Evolutionary conservation across 1,284 basidiomycete genomes (phyloP), one percentile per base, ranked within the genome.

Genomic region (Ustilago trichophora): DNA sequence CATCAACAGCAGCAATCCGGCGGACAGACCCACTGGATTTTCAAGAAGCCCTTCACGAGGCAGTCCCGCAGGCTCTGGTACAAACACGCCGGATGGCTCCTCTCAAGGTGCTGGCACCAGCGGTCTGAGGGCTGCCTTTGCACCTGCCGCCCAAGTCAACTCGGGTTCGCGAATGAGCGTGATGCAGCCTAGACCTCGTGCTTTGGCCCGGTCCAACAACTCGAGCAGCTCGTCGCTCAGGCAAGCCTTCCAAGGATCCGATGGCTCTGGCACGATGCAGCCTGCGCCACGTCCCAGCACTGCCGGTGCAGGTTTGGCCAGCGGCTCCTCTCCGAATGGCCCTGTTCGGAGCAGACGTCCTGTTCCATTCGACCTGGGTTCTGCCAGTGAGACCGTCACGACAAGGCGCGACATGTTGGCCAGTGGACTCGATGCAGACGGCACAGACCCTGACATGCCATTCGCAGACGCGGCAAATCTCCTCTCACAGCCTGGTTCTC

Each of bases 141-240:
- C 66, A 8, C 51, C 66, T 10, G 27, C 44, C 12, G 54, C 59
- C 6, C 66, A 52, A 27, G 22, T 49, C 32, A 37, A 25, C 19
- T 24, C 54, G 3, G 55, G 55, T 21, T 63, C 66, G 15, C 49
- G 52, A 16, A n/a, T 33, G 12, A 69, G 66, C 36, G 59, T 64
- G 27, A 55, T 69, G 59, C 66, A 69, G 48, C 66, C 66, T 3
- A 10, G 40, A 9, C 66, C 59, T 1, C 51, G 66, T n/a, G 46
- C 55, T 2, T 19, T 59, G 47, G 35, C 44, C 4, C 50, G 47
- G 25, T 59, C 59, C 22, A 50, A 44, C 25, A 55, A 41, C 34
- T 52, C 54, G n/a, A 69, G 66, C 52, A 63, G 36, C 51, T 59
- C 66, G 15, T 69, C 66, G 32, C 49, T 69, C 18, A 49, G 59